These are phyloP conservation scores for Eucalyptus curtisii DNA, from an alignment of 345 rosid species.

Conservation along the genomic window DNA sequence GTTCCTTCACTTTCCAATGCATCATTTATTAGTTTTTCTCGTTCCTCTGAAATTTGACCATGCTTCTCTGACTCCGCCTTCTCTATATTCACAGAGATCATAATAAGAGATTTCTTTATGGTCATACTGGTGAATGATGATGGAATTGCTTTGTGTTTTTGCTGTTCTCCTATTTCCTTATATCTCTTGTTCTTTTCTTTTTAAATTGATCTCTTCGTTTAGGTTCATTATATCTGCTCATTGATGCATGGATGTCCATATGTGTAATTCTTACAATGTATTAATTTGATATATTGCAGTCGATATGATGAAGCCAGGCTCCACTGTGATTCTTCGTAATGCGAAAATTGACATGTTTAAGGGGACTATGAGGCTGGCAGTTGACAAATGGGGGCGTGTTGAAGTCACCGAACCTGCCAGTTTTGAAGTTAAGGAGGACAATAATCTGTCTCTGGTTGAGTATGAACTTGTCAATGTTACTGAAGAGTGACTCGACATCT, in stretches of 20 bases:
- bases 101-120: background rate
- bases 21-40: background rate
- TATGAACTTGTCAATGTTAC: constrained; percentile 76
- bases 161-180: background rate
- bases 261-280: background rate
- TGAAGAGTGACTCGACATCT: constrained; percentile 29
- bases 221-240: background rate
- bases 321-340: constrained; percentile 68
- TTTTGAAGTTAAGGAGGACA: constrained; percentile 49
- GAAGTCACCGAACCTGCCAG: constrained; percentile 67
- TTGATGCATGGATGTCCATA: background rate
- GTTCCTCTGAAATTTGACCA: background rate
- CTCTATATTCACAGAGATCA: background rate
- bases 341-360: constrained; percentile 98
- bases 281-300: constrained; percentile 22
- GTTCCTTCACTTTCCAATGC: background rate
- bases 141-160: background rate
- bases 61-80: background rate
- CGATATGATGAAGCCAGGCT: constrained; percentile 56
- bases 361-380: constrained; percentile 95
- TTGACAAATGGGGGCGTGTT: constrained; percentile 93
- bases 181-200: background rate
- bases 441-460: constrained; percentile 83
- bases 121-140: background rate
- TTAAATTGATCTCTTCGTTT: background rate